phyloP scores from a whole-genome alignment of 2,329 filamentous ascomycete species.

The Alternaria brassicae region DNA sequence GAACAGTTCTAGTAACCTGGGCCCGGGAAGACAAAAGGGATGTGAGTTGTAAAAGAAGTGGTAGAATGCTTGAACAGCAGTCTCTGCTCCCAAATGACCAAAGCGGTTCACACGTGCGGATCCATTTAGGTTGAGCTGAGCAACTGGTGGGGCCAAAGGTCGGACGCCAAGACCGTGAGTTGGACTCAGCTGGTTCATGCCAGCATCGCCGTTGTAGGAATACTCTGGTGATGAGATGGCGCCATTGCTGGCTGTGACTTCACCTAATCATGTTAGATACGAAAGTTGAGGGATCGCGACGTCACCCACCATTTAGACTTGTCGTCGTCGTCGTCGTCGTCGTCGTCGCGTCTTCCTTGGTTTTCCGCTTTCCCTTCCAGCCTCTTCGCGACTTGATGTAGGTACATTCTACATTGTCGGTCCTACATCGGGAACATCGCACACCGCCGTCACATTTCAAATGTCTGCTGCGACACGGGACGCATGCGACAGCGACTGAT shows the following conservation, averaged over 20 bases:
- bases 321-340: conserved; percentile 10
- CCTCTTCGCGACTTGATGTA: conserved; percentile 62
- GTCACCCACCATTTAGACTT: conserved; percentile 32
- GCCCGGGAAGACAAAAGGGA: conserved; percentile 62
- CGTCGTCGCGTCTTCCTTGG: conserved; percentile 42
- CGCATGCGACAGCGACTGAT: conserved; percentile 56
- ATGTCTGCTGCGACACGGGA: conserved; percentile 60
- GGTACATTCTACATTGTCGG: conserved; percentile 55
- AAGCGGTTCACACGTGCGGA: conserved; percentile 40
- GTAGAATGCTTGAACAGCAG: conserved; percentile 44
- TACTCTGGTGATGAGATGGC: conserved; percentile 43
- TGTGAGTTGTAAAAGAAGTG: conserved; percentile 64
- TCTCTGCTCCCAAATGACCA: conserved; percentile 38
- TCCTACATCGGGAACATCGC: conserved; percentile 58
- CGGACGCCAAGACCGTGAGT: conserved; percentile 30
- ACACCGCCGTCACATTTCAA: conserved; percentile 61
- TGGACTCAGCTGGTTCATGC: conserved; percentile 35
- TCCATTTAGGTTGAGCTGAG: conserved; percentile 46
- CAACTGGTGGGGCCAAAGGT: conserved; percentile 27
- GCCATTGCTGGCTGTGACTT: conserved; percentile 26
- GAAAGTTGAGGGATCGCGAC: neutral
- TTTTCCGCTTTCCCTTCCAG: conserved; percentile 55
- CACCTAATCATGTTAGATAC: conserved; percentile 15
- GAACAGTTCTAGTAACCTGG: conserved; percentile 49
- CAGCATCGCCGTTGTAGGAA: conserved; percentile 37